A percentile compares a stretch with the other conserved stretches of the same genome.
Conservation (phyloP, 2,329 filamentous ascomycete genomes). For the Trichoderma sp. region DNA sequence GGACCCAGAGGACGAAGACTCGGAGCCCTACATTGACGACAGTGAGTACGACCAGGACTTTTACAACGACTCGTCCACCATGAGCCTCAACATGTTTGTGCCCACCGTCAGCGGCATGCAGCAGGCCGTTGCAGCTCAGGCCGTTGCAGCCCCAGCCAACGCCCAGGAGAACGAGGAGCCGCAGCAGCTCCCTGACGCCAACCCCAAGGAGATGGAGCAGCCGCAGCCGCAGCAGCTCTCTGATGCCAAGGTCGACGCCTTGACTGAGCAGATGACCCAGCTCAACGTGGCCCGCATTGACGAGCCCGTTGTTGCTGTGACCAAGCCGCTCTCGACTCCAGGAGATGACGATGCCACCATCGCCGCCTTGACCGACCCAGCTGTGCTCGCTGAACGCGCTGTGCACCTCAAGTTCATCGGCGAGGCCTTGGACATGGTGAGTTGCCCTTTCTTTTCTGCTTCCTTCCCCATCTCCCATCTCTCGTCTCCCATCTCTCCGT, state of each 20-base stretch:
- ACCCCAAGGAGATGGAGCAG: background rate
- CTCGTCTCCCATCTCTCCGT: background rate
- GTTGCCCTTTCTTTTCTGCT: constrained; percentile 24
- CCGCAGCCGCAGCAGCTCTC: background rate
- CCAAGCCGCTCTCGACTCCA: constrained; percentile 13
- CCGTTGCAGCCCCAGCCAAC: background rate
- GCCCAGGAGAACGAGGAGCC: constrained; percentile 35
- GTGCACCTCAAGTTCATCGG: constrained; percentile 67
- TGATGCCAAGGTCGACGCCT: background rate
- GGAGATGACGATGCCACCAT: constrained; percentile 3
- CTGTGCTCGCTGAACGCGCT: constrained; percentile 35
- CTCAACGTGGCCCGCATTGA: constrained; percentile 20
- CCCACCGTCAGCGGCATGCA: background rate
- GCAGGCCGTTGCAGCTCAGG: background rate
- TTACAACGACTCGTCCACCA: constrained; percentile 14
- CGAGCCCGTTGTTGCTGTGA: background rate
- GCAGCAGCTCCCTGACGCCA: constrained; percentile 11
- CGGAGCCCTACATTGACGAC: background rate
- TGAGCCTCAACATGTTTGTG: background rate
- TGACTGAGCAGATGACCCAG: background rate
- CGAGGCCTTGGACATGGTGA: constrained; percentile 83
- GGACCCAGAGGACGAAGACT: background rate
- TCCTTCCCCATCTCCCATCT: background rate
- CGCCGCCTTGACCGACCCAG: constrained; percentile 28
- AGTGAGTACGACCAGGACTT: background rate